phyloP scores from a whole-genome alignment of 2,329 filamentous ascomycete genomes.

The Magnaporthiopsis incrustans region DNA sequence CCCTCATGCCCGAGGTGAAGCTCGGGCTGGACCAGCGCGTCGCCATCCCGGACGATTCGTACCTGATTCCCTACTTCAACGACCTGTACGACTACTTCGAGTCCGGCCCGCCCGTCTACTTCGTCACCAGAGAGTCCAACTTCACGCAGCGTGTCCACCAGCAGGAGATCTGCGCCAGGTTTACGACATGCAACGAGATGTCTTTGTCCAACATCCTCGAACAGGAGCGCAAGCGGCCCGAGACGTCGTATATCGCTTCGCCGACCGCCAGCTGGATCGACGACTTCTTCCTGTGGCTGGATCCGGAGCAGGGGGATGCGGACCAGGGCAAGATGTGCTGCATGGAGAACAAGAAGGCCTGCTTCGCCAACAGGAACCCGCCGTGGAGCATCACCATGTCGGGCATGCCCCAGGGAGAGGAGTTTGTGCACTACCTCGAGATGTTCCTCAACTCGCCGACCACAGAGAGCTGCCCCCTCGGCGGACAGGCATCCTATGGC shows the following conservation, averaged over 20 bases:
- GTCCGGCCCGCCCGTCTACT: slow-evolving; percentile 89
- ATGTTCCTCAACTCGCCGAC: slow-evolving; percentile 79
- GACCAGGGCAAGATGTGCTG: slow-evolving; percentile 52
- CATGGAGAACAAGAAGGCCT: slow-evolving; percentile 60
- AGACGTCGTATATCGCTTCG: slow-evolving; percentile 80
- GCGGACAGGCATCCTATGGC: slow-evolving; percentile 80
- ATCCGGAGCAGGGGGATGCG: slow-evolving; percentile 53
- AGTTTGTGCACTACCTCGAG: slow-evolving; percentile 79
- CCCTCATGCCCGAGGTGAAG: slow-evolving; percentile 74
- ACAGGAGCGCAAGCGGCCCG: slow-evolving; percentile 82
- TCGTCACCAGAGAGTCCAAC: slow-evolving; percentile 78
- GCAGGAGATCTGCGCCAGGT: slow-evolving; percentile 81
- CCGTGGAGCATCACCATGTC: slow-evolving; percentile 82
- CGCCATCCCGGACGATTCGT: slow-evolving; percentile 87
- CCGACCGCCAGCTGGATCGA: slow-evolving; percentile 94
- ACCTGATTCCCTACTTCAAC: slow-evolving; percentile 93
- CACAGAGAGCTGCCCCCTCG: slow-evolving; percentile 76
- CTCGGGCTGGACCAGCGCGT: slow-evolving; percentile 92
- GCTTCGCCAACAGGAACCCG: slow-evolving; percentile 70
- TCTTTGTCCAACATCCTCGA: slow-evolving; percentile 88
- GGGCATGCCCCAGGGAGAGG: slow-evolving; percentile 89
- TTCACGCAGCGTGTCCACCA: slow-evolving; percentile 68
- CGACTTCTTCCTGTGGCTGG: slow-evolving; percentile 95
- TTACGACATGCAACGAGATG: slow-evolving; percentile 76
- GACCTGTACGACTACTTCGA: slow-evolving; percentile 91